Evolutionary conservation across 768 basidiomycete genomes (phyloP).

Genomic region (Lactarius indigo): DNA sequence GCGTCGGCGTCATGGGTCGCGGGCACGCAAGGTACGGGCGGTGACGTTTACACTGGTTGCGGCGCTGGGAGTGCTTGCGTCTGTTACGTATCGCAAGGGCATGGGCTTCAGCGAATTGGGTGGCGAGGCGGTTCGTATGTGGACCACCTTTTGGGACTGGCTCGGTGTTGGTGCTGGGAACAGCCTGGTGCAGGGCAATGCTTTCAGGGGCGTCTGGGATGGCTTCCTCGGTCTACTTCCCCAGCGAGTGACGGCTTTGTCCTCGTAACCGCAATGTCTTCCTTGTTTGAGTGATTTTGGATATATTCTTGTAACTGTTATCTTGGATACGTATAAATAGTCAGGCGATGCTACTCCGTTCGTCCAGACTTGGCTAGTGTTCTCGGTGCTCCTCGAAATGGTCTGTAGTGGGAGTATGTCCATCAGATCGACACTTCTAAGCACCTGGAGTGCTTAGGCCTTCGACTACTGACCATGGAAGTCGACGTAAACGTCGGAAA

Average conservation of each 20-base stretch:
- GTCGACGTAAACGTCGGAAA: no score
- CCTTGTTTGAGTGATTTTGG: neutral
- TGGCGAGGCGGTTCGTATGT: neutral
- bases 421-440: no score
- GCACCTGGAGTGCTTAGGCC: no score
- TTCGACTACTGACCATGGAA: no score
- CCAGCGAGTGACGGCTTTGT: neutral
- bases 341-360: neutral
- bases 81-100: neutral
- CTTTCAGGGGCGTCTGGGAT: neutral
- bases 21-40: neutral
- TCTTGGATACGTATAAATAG: neutral
- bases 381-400: neutral
- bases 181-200: neutral
- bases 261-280: neutral
- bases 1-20: slow-evolving; percentile 6
- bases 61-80: neutral
- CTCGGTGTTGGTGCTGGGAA: neutral
- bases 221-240: neutral
- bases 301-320: neutral
- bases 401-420: no score
- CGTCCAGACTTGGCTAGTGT: neutral
- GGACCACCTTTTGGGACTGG: neutral
- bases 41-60: neutral
- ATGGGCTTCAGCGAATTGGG: neutral